Evolutionary conservation across 176 grass and related monocot species (phyloP), one percentile per base, ranked within the genome.

Genomic region (Musa troglodytarum): DNA sequence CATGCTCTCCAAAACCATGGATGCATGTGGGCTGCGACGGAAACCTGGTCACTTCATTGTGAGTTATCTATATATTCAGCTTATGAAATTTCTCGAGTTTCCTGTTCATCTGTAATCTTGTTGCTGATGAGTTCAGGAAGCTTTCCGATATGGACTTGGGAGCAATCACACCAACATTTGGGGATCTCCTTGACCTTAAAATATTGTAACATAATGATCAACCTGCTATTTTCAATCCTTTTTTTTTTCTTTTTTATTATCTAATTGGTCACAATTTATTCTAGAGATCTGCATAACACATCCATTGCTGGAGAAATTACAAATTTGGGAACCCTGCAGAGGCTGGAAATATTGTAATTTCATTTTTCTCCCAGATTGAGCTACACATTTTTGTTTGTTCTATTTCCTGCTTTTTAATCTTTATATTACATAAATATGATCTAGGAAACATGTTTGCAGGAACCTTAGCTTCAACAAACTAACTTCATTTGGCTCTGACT

Each of bases 391-490:
- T 13, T 63, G 4, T 79, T 55, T 29, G 66, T 53, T 67, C 49
- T 20, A 11, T 16, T 19, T 22, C 51, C 53, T 74, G 25, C 12
- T 11, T 11, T 49, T 82, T 28, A 8, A 20, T 65, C 11, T 65
- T 65, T 23, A 5, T 65, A 11, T 3, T 10, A 24, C 12, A 65
- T 29, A 14, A 65, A 6, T 29, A 10, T 63, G 4, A 68, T 66
- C 19, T 75, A 15, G 25, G 23, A 78, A 49, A 73, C 50, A 54
- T 24, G 21, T 15, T 62, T 68, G 56, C 65, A 83, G 76, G 68
- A 83, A 83, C 61, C 82, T 83, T 52, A 83, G 82, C 75, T 83
- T 78, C 82, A 83, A 83, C 55, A 83, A 83, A 52, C 56, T 83
- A 50, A 79, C 76, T 56, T 78, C 68, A 56, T 83, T 83, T 74